A percentile compares a stretch with the other conserved stretches of the same genome.
Evolutionary conservation across 2,329 filamentous ascomycete species (phyloP).

Genomic region (Dactylellina drechsleri): DNA sequence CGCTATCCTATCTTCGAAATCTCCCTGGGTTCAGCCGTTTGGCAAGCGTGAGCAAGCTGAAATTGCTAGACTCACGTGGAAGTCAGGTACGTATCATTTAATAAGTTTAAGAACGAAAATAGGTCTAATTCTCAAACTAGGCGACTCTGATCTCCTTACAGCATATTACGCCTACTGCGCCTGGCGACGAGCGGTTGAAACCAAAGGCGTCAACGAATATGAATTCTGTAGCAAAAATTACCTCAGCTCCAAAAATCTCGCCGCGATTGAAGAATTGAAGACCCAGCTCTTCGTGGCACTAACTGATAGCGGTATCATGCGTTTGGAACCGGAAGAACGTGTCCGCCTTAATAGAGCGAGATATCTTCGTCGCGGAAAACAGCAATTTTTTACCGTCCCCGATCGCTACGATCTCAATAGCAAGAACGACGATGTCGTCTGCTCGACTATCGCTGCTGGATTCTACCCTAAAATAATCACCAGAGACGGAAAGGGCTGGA

Average conservation of each 20-base stretch:
- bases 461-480: slow-evolving; percentile 94
- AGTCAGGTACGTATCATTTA: slow-evolving; percentile 66
- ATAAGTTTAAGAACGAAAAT: neutral
- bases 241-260: slow-evolving; percentile 84
- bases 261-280: slow-evolving; percentile 95
- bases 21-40: slow-evolving; percentile 87
- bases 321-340: slow-evolving; percentile 77
- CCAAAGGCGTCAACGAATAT: slow-evolving; percentile 76
- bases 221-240: slow-evolving; percentile 96
- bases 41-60: slow-evolving; percentile 85
- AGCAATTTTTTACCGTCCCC: slow-evolving; percentile 80
- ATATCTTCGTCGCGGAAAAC: slow-evolving; percentile 63
- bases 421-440: slow-evolving; percentile 79
- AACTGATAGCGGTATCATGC: slow-evolving; percentile 84
- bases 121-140: slow-evolving; percentile 59
- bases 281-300: slow-evolving; percentile 86
- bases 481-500: slow-evolving; percentile 84
- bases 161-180: slow-evolving; percentile 91
- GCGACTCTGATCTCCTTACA: slow-evolving; percentile 91
- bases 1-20: slow-evolving; percentile 92
- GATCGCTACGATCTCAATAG: slow-evolving; percentile 78
- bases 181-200: slow-evolving; percentile 85
- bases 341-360: slow-evolving; percentile 71
- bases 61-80: slow-evolving; percentile 79
- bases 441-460: slow-evolving; percentile 87